Evolutionary conservation across 164 flowering plant species (phyloP).

Genomic region (Stephania yunnanensis): DNA sequence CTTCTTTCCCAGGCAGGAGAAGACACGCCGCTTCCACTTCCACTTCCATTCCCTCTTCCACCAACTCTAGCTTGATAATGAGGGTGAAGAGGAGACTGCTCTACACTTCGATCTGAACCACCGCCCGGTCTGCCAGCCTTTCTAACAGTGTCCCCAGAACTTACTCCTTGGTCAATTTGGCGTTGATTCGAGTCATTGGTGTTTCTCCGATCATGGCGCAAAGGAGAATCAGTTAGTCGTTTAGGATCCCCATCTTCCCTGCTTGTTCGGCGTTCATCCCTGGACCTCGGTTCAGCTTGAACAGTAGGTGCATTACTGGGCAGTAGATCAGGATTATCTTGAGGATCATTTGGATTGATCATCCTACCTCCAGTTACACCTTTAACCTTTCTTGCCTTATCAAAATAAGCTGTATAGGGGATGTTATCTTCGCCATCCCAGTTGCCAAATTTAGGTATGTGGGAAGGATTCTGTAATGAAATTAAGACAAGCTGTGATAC

Average conservation of each 20-base stretch:
- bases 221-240: slow-evolving; percentile 30
- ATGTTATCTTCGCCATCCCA: slow-evolving; percentile 71
- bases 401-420: slow-evolving; percentile 79
- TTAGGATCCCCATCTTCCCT: slow-evolving; percentile 41
- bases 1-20: slow-evolving; percentile 50
- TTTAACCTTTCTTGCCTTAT: slow-evolving; percentile 69
- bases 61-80: slow-evolving; percentile 30
- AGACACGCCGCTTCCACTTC: slow-evolving; percentile 20
- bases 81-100: slow-evolving; percentile 41
- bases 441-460: slow-evolving; percentile 79
- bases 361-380: slow-evolving; percentile 45
- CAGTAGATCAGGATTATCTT: slow-evolving; percentile 46
- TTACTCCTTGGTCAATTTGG: slow-evolving; percentile 28
- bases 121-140: slow-evolving; percentile 19
- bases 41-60: slow-evolving; percentile 19
- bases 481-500: slow-evolving; percentile 1
- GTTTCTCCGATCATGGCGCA: slow-evolving; percentile 19
- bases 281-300: slow-evolving; percentile 21
- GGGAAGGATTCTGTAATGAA: slow-evolving; percentile 43
- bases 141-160: slow-evolving; percentile 26
- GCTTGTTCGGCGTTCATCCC: slow-evolving; percentile 30
- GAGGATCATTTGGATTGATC: slow-evolving; percentile 72
- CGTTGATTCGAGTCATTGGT: slow-evolving; percentile 24
- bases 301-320: slow-evolving; percentile 23
- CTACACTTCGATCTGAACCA: slow-evolving; percentile 38